A percentile compares a stretch with the other conserved stretches of the same genome.
phyloP scores from a whole-genome alignment of 202 grass and related monocot genomes.

The Zizania palustris region DNA sequence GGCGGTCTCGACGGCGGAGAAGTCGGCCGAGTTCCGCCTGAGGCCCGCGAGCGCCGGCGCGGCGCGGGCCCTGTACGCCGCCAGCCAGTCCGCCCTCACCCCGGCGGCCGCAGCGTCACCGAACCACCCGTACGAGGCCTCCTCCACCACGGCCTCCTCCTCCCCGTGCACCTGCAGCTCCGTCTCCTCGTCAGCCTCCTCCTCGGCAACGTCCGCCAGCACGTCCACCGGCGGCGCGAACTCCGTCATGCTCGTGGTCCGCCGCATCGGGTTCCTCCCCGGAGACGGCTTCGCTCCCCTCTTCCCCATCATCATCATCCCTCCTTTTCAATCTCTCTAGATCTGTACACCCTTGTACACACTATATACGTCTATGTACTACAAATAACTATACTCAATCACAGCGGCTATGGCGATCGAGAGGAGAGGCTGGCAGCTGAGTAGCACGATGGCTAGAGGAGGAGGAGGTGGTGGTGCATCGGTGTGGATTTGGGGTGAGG shows the following conservation, averaged over 20 bases:
- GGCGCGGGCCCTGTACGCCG: conserved; percentile 30
- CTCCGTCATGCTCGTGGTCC: conserved; percentile 77
- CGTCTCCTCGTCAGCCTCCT: conserved; percentile 20
- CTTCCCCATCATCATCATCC: conserved; percentile 66
- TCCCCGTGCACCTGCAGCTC: conserved; percentile 40
- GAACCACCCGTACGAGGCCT: conserved; percentile 7
- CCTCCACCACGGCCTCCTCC: background rate
- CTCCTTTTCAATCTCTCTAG: background rate
- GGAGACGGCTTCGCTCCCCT: conserved; percentile 6
- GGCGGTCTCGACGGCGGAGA: conserved; percentile 46
- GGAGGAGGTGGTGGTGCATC: conserved; percentile 11
- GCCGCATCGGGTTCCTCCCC: conserved; percentile 41
- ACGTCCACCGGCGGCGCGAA: conserved; percentile 47
- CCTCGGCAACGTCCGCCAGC: conserved; percentile 39
- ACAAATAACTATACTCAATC: background rate
- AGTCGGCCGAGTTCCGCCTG: conserved; percentile 55
- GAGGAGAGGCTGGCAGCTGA: background rate
- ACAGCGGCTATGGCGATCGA: conserved; percentile 1
- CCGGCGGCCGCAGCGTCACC: background rate
- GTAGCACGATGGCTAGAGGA: conserved; percentile 24
- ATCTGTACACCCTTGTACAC: background rate
- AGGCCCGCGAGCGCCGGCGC: conserved; percentile 16
- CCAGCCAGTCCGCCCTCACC: conserved; percentile 46
- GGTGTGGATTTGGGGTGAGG: background rate
- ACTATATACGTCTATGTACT: conserved; percentile 9